Evolutionary conservation across 768 basidiomycete genomes (phyloP).

Genomic region (Mycena capillaripes): DNA sequence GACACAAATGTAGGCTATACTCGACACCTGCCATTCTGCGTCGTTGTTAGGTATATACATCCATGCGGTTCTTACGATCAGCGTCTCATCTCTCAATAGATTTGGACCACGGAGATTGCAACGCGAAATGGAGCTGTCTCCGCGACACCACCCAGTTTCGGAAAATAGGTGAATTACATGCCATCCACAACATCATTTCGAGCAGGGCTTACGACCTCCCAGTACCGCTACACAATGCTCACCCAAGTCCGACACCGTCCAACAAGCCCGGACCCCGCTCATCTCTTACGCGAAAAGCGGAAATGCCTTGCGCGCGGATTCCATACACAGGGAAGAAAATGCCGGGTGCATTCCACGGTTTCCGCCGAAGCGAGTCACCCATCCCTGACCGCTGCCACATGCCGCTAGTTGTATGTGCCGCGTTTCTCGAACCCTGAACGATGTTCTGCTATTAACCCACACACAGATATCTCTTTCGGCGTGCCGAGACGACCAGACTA

Average conservation of each 20-base stretch:
- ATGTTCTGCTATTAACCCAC: neutral
- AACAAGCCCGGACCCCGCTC: neutral
- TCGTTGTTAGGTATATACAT: conserved; percentile 7
- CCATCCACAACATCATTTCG: neutral
- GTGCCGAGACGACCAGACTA: conserved; percentile 18
- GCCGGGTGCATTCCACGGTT: neutral
- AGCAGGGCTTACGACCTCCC: neutral
- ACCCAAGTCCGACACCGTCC: neutral
- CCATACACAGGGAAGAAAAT: neutral
- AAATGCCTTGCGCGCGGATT: conserved; percentile 11
- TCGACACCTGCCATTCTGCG: conserved; percentile 27
- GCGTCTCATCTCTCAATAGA: neutral
- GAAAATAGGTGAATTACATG: neutral
- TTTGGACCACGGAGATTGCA: conserved; percentile 19
- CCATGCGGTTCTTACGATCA: too few species aligned
- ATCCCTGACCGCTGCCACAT: neutral
- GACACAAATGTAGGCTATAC: neutral
- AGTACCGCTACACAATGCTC: neutral
- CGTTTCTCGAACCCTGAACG: neutral
- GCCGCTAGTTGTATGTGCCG: conserved; percentile 11
- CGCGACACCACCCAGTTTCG: neutral
- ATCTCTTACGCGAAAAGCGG: neutral
- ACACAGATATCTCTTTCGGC: conserved; percentile 18
- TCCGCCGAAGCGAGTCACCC: conserved; percentile 8
- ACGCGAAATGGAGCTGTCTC: neutral